Conservation (phyloP, 2,329 filamentous ascomycete genomes). For the Aspergillus sp. region DNA sequence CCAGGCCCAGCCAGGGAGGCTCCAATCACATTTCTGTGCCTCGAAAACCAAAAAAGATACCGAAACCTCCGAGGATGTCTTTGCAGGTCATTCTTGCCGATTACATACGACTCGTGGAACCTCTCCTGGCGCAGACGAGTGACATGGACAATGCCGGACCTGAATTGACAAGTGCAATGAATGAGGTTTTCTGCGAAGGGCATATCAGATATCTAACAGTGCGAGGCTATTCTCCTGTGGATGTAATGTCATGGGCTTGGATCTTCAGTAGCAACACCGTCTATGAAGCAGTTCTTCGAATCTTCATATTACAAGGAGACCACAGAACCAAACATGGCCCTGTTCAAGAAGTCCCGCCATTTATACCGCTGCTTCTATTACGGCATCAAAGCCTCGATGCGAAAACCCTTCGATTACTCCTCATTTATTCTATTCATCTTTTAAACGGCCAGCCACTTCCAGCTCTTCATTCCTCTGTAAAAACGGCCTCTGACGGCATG, state of each 20-base stretch:
- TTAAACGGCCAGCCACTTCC: constrained; percentile 23
- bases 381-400: constrained; percentile 38
- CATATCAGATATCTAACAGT: constrained; percentile 23
- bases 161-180: constrained; percentile 22
- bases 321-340: constrained; percentile 3
- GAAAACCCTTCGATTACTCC: constrained; percentile 38
- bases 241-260: constrained; percentile 46
- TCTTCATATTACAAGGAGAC: constrained; percentile 27
- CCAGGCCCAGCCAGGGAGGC: background rate
- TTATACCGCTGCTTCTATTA: constrained; percentile 45
- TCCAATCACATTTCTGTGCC: background rate
- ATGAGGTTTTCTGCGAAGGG: constrained; percentile 26
- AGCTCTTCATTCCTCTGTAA: background rate
- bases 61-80: constrained; percentile 13
- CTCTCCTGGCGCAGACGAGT: constrained; percentile 14
- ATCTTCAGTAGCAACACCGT: constrained; percentile 34
- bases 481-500: background rate
- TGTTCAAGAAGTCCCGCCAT: constrained; percentile 34
- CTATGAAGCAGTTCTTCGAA: constrained; percentile 31
- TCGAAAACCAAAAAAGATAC: background rate
- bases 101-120: constrained; percentile 32
- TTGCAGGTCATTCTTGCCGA: constrained; percentile 34
- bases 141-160: background rate
- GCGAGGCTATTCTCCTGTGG: constrained; percentile 30
- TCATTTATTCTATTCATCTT: constrained; percentile 34